A percentile compares a stretch with the other conserved stretches of the same genome.
phyloP scores from a whole-genome alignment of 225 moss, liverwort and hornwort genomes.

The Physcomitrellopsis africana region DNA sequence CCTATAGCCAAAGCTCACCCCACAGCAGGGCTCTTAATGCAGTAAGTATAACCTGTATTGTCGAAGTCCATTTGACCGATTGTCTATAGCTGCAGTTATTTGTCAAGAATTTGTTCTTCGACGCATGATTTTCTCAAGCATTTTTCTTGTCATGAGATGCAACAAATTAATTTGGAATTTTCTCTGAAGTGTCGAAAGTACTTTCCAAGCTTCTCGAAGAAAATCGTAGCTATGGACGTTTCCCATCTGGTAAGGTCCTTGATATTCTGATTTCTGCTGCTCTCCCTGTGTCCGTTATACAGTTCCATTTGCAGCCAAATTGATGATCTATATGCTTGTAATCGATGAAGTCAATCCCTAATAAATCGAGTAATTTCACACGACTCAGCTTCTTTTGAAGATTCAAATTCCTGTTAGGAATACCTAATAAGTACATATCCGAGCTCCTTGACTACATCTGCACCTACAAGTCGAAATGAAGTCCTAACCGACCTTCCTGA shows the following conservation, averaged over 20 bases:
- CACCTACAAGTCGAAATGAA: neutral
- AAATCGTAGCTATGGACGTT: conserved; percentile 17
- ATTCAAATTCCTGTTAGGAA: neutral
- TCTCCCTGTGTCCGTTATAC: too few species aligned
- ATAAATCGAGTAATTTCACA: neutral
- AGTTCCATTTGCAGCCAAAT: neutral
- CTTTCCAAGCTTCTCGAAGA: conserved; percentile 38
- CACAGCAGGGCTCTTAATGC: neutral
- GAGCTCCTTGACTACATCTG: neutral
- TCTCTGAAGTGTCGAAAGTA: neutral
- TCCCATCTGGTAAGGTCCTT: conserved; percentile 24
- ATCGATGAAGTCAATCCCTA: neutral
- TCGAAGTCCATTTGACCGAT: neutral
- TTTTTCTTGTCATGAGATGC: conserved; percentile 3
- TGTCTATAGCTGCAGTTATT: too few species aligned
- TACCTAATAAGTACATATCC: neutral
- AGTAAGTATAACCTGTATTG: conserved; percentile 5
- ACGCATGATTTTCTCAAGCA: neutral
- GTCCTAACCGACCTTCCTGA: neutral
- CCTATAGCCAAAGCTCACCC: neutral
- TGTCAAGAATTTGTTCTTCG: neutral
- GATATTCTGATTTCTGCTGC: neutral
- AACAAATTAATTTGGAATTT: conserved; percentile 10
- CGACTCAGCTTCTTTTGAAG: too few species aligned
- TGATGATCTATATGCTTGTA: neutral